A percentile compares a stretch with the other conserved stretches of the same genome.
Evolutionary conservation across 148 eudicot species (phyloP).

Genomic region (Camellia lanceoleosa): DNA sequence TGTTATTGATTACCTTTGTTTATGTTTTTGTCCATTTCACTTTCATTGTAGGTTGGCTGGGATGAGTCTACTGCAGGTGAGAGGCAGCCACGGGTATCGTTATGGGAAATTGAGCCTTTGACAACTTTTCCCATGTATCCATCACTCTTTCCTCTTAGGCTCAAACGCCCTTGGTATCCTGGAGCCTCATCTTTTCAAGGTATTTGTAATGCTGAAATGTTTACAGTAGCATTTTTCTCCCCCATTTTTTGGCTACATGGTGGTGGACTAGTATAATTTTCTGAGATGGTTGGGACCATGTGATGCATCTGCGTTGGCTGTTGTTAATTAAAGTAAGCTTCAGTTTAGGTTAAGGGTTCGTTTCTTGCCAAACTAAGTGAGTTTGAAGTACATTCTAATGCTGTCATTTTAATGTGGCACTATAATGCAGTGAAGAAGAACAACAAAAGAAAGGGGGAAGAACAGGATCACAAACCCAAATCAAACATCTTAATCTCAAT

Average conservation of each 20-base stretch:
- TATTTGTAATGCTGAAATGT: background rate
- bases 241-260: background rate
- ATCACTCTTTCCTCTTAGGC: constrained; percentile 85
- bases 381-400: background rate
- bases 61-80: constrained; percentile 98
- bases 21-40: constrained; percentile 2
- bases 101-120: constrained; percentile 98
- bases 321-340: background rate
- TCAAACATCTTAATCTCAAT: too few relatives aligned
- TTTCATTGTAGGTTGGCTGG: constrained; percentile 84
- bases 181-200: constrained; percentile 87
- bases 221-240: constrained; percentile 25
- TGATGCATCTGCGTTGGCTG: background rate
- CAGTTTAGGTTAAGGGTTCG: background rate
- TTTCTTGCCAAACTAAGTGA: background rate
- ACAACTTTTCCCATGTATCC: constrained; percentile 99
- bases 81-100: constrained; percentile 94
- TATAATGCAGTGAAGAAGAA: too few relatives aligned
- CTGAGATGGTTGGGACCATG: background rate
- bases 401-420: background rate
- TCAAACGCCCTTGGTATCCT: constrained; percentile 95
- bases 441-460: too few relatives aligned
- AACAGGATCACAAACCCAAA: too few relatives aligned
- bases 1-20: background rate
- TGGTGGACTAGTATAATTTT: background rate